A percentile compares a stretch with the other conserved stretches of the same genome.
Evolutionary conservation across 1,139 yeast species (phyloP).

Genomic region (Magnusiomyces sp.): DNA sequence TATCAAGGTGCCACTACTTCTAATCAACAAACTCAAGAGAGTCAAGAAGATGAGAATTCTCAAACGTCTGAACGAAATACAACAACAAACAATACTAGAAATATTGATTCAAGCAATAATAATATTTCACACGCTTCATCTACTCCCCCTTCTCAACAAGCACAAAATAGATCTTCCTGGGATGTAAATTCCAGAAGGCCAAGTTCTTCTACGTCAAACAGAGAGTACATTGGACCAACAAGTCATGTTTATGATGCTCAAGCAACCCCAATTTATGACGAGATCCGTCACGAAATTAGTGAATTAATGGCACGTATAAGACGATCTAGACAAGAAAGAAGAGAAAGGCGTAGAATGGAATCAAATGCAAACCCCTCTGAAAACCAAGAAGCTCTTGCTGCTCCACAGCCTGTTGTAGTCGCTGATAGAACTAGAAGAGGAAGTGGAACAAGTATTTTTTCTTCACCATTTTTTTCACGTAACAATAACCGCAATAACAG

Average conservation of each 20-base stretch:
- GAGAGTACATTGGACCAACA: background rate
- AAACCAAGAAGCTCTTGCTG: no score
- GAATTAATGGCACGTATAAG: conserved; percentile 4
- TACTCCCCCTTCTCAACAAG: background rate
- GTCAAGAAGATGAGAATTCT: background rate
- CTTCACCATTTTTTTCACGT: no score
- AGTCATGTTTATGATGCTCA: background rate
- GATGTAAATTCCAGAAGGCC: background rate
- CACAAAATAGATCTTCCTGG: background rate
- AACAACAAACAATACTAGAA: background rate
- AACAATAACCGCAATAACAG: no score
- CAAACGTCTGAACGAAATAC: background rate
- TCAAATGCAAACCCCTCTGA: no score
- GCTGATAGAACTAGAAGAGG: no score
- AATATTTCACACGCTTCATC: background rate
- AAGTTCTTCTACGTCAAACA: background rate
- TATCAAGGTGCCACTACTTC: conserved; percentile 14
- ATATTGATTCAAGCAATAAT: background rate
- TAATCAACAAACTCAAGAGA: background rate
- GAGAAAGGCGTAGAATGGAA: no score
- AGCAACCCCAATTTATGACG: background rate
- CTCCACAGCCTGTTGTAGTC: no score
- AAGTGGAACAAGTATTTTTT: no score
- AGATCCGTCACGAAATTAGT: background rate
- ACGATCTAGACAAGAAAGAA: background rate